A percentile compares a stretch with the other conserved stretches of the same genome.
Evolutionary conservation across 768 basidiomycete species (phyloP).

Genomic region (Rhodotorula diobovata): DNA sequence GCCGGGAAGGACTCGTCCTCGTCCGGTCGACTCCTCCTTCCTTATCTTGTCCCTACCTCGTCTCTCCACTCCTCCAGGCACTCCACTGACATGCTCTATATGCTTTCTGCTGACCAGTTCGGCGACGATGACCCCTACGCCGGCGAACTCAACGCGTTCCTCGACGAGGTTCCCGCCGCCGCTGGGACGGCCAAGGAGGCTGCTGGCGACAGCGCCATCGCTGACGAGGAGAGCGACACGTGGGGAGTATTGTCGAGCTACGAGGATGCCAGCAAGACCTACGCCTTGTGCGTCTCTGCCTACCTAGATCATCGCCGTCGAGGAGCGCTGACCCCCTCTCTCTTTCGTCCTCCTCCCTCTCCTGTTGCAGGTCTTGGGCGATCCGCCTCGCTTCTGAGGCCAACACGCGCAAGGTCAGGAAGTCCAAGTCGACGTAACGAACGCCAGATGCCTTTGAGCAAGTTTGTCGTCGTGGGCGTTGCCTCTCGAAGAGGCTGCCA

Average conservation of each 20-base stretch:
- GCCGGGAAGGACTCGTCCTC: too few relatives aligned
- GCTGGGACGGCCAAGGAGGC: conserved; percentile 15
- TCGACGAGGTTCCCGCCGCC: conserved; percentile 36
- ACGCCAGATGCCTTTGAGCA: not conserved
- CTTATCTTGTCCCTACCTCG: too few relatives aligned
- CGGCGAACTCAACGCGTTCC: conserved; percentile 28
- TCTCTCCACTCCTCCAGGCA: not conserved
- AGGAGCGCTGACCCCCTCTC: not conserved
- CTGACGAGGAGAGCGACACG: conserved; percentile 37
- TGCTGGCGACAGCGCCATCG: conserved; percentile 33
- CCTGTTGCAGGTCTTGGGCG: conserved; percentile 26
- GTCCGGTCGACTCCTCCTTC: too few relatives aligned
- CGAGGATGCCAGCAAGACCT: conserved; percentile 42
- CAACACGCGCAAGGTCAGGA: conserved; percentile 28
- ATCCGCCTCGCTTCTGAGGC: conserved; percentile 38
- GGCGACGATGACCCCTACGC: conserved; percentile 38
- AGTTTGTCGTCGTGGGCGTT: too few relatives aligned
- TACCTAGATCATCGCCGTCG: too few relatives aligned
- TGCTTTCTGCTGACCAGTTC: conserved; percentile 5
- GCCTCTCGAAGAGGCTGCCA: too few relatives aligned
- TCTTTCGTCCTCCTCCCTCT: not conserved
- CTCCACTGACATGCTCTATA: not conserved
- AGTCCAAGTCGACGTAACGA: conserved; percentile 17
- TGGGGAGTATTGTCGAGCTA: conserved; percentile 34
- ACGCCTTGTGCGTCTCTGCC: conserved; percentile 37